phyloP scores from a whole-genome alignment of 208 protist species.

The Crithidia mellificae region DNA sequence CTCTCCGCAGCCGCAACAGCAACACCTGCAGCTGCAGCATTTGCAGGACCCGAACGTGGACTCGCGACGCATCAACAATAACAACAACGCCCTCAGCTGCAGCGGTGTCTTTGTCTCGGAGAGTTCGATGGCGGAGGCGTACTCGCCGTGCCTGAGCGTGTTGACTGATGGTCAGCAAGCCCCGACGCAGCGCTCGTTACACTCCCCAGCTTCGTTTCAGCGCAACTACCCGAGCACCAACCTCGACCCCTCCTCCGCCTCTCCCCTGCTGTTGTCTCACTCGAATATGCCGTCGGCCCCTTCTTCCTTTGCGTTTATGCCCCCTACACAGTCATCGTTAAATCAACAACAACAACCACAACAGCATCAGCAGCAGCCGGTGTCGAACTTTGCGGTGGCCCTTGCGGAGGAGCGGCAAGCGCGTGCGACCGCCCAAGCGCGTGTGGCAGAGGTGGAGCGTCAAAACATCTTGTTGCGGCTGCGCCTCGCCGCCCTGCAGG shows the following conservation, averaged over 20 bases:
- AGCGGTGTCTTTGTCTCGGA: constrained; percentile 15
- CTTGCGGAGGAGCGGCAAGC: constrained; percentile 9
- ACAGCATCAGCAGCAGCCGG: neutral
- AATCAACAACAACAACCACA: constrained; percentile 11
- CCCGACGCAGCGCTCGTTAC: neutral
- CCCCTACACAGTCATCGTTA: neutral
- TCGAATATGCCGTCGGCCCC: neutral
- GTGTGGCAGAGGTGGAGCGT: constrained; percentile 8
- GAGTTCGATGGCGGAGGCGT: constrained; percentile 11
- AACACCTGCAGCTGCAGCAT: neutral
- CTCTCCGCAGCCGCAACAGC: too few relatives aligned
- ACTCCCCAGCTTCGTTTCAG: neutral
- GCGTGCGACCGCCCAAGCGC: constrained; percentile 2
- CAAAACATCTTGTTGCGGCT: constrained; percentile 28
- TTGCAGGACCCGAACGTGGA: neutral
- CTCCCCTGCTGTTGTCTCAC: neutral
- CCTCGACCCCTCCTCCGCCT: neutral
- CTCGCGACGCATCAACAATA: neutral
- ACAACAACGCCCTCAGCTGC: constrained; percentile 10
- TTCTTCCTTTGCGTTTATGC: neutral
- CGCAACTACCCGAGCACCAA: neutral
- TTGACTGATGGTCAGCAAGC: neutral
- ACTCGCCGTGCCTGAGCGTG: constrained; percentile 2
- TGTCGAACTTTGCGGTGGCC: neutral
- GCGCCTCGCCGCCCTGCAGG: constrained; percentile 10